Conservation (phyloP, 805 yeast species). For the Cyberlindnera euphorbiiphila region DNA sequence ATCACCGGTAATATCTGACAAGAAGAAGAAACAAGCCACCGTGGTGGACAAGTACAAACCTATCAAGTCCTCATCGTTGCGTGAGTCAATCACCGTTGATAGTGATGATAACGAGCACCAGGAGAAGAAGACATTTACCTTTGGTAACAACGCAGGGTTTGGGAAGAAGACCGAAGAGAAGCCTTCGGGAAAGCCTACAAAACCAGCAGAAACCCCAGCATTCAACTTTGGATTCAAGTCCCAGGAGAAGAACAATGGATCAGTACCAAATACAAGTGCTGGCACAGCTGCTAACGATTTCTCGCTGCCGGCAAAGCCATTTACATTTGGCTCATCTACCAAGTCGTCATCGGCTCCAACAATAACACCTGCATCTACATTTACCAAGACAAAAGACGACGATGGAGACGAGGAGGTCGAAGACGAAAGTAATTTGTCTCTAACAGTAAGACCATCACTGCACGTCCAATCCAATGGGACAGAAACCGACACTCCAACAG, state of each 20-base stretch:
- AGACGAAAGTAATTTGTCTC: conserved; percentile 3
- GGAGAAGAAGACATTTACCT: conserved; percentile 4
- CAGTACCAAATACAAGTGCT: background rate
- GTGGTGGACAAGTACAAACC: conserved; percentile 32
- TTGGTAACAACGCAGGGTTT: conserved; percentile 4
- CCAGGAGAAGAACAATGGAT: background rate
- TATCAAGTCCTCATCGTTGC: conserved; percentile 34
- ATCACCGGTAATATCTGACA: conserved; percentile 4
- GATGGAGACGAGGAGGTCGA: conserved; percentile 6
- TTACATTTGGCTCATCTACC: conserved; percentile 3
- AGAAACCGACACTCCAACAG: background rate
- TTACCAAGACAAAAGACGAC: conserved; percentile 1
- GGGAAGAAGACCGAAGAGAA: background rate
- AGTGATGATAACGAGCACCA: conserved; percentile 9
- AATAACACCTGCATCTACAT: conserved; percentile 1
- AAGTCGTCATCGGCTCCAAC: conserved; percentile 2
- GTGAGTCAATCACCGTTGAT: conserved; percentile 29
- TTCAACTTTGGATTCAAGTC: conserved; percentile 1
- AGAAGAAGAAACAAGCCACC: background rate
- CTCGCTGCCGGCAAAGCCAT: conserved; percentile 1
- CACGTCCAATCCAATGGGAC: background rate
- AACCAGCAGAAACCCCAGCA: background rate
- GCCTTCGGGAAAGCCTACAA: background rate
- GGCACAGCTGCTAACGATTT: conserved; percentile 1
- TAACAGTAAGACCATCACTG: conserved; percentile 2